Conservation (phyloP, 2,329 filamentous ascomycete genomes). For the Hypocrella siamensis region DNA sequence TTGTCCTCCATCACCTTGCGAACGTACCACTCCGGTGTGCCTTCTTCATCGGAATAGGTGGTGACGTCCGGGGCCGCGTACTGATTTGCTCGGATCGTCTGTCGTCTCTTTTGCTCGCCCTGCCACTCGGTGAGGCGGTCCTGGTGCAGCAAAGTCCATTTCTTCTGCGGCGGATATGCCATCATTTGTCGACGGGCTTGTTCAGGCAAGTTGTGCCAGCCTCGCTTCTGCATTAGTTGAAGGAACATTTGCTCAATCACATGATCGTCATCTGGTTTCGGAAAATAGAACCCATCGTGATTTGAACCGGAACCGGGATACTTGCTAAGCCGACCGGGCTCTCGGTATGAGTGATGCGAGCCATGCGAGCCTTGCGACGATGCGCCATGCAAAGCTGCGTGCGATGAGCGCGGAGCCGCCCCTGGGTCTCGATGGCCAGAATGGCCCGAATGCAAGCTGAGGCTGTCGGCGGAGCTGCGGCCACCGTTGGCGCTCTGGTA, state of each 20-base stretch:
- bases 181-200: conserved; percentile 92
- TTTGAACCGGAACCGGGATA: conserved; percentile 21
- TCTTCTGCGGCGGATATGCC: conserved; percentile 85
- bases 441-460: conserved; percentile 42
- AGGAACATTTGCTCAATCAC: conserved; percentile 85
- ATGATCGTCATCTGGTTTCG: conserved; percentile 63
- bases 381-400: conserved; percentile 35
- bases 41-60: conserved; percentile 78
- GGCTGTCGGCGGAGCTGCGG: conserved; percentile 38
- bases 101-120: conserved; percentile 78
- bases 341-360: conserved; percentile 31
- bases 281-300: conserved; percentile 43
- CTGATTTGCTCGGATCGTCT: conserved; percentile 56
- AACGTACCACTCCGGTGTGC: conserved; percentile 95
- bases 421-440: conserved; percentile 24
- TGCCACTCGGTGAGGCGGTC: conserved; percentile 88
- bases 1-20: conserved; percentile 92
- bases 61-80: conserved; percentile 56
- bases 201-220: conserved; percentile 93
- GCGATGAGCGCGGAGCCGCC: conserved; percentile 13
- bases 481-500: conserved; percentile 42
- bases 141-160: conserved; percentile 94
- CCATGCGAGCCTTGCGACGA: conserved; percentile 40
- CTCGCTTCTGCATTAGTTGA: conserved; percentile 90
- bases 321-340: conserved; percentile 42